Evolutionary conservation across 768 basidiomycete genomes (phyloP).

Genomic region (Tylopilus intermedius): DNA sequence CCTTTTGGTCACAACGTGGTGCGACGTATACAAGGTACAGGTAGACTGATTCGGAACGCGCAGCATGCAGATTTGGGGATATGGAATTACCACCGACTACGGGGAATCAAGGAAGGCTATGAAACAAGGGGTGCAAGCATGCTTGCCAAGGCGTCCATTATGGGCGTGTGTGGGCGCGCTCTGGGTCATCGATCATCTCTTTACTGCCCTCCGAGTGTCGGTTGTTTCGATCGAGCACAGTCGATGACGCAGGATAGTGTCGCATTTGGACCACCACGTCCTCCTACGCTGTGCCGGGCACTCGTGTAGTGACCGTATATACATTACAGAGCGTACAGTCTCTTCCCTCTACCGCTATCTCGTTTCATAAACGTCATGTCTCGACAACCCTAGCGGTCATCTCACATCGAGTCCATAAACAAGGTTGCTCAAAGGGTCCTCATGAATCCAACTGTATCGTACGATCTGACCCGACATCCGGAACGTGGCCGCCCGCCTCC

Average conservation of each 20-base stretch:
- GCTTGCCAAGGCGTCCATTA: not conserved
- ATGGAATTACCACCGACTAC: not conserved
- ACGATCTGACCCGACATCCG: constrained; percentile 25
- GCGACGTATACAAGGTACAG: not conserved
- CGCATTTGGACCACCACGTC: not conserved
- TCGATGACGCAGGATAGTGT: not conserved
- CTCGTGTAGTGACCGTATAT: not conserved
- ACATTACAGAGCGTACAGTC: not conserved
- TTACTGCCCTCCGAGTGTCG: not conserved
- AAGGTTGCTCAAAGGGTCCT: constrained; percentile 9
- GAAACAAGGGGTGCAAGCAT: not conserved
- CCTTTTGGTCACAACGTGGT: not conserved
- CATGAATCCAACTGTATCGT: constrained; percentile 23
- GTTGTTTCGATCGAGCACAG: not conserved
- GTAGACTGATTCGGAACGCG: not conserved
- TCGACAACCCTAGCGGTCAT: not conserved
- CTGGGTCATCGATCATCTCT: not conserved
- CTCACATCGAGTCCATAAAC: constrained; percentile 12
- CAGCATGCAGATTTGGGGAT: not conserved
- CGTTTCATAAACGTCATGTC: constrained; percentile 1
- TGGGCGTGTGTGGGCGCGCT: not conserved
- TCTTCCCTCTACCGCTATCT: not conserved
- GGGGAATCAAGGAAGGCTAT: not conserved
- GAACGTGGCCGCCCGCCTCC: constrained; percentile 9
- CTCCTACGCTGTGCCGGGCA: not conserved